Conservation (phyloP, 495 filamentous ascomycete species). For the Opeltia flavorubescens region DNA sequence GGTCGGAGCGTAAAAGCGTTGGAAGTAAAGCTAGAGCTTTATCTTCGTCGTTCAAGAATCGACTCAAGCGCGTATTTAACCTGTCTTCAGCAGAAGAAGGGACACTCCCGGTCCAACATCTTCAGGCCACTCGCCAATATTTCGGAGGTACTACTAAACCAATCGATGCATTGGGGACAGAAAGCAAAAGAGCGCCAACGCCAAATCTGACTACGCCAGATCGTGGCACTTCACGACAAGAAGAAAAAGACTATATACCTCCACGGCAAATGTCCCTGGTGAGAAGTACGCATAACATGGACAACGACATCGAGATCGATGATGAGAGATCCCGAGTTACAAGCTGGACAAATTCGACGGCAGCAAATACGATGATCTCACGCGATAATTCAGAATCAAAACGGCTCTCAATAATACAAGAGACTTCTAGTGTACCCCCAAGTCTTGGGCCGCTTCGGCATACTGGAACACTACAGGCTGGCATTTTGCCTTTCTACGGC, state of each 20-base stretch:
- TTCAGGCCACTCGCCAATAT: slow-evolving; percentile 34
- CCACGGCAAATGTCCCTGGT: slow-evolving; percentile 25
- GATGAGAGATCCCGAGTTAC: slow-evolving; percentile 55
- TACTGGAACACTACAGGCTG: slow-evolving; percentile 13
- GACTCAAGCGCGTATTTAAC: slow-evolving; percentile 45
- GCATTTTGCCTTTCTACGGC: neutral
- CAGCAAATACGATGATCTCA: slow-evolving; percentile 31
- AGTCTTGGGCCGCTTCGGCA: slow-evolving; percentile 13
- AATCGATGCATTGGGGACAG: neutral
- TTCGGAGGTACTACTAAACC: slow-evolving; percentile 15
- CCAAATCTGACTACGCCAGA: slow-evolving; percentile 11
- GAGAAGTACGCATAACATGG: slow-evolving; percentile 37
- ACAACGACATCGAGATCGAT: slow-evolving; percentile 32
- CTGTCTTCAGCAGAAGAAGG: slow-evolving; percentile 28
- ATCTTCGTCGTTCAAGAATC: slow-evolving; percentile 46
- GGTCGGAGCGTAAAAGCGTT: slow-evolving; percentile 23
- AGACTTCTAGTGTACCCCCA: slow-evolving; percentile 31
- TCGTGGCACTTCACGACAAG: slow-evolving; percentile 23
- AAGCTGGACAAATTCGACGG: slow-evolving; percentile 59
- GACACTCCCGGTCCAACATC: slow-evolving; percentile 33
- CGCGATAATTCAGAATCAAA: slow-evolving; percentile 31
- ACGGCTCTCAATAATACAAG: slow-evolving; percentile 52
- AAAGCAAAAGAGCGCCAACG: slow-evolving; percentile 12
- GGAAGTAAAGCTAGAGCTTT: slow-evolving; percentile 42
- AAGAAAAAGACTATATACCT: slow-evolving; percentile 27